A percentile compares a stretch with the other conserved stretches of the same genome.
These are phyloP conservation scores for Trichoderma reesei DNA, from an alignment of 495 filamentous ascomycete genomes.

Conservation along the genomic window DNA sequence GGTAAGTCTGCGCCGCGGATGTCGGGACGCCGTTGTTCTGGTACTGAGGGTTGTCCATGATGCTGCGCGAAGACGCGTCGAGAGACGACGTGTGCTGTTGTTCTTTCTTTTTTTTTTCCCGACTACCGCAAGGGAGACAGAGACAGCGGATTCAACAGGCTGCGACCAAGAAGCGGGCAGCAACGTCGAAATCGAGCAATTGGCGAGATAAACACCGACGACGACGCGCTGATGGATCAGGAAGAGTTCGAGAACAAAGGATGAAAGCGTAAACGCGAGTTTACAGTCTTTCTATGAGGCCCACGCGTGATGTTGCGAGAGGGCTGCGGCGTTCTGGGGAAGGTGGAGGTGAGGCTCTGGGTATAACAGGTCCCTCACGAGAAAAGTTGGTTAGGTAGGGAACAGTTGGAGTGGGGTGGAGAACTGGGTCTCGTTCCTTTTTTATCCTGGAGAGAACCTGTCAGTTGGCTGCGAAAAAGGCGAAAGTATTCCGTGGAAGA, in stretches of 20 bases:
- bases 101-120: neutral
- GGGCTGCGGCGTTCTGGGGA: slow-evolving; percentile 3
- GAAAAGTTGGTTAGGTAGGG: slow-evolving; percentile 6
- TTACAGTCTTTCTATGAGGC: neutral
- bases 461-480: neutral
- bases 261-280: neutral
- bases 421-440: slow-evolving; percentile 13
- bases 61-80: slow-evolving; percentile 9
- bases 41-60: slow-evolving; percentile 22
- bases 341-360: slow-evolving; percentile 8
- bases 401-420: slow-evolving; percentile 12
- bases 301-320: slow-evolving; percentile 9
- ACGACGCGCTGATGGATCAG: neutral
- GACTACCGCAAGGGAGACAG: neutral
- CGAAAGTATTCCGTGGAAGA: slow-evolving; percentile 1
- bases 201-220: neutral
- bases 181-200: neutral
- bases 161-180: neutral
- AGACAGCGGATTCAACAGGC: neutral
- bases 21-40: slow-evolving; percentile 24
- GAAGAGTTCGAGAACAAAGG: neutral
- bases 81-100: slow-evolving; percentile 3
- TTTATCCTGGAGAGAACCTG: slow-evolving; percentile 9
- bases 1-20: slow-evolving; percentile 22
- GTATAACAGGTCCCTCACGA: slow-evolving; percentile 9